Base-by-base conservation (phyloP, 2,329 filamentous ascomycete species). In the Pestalotiopsis sp. region DNA sequence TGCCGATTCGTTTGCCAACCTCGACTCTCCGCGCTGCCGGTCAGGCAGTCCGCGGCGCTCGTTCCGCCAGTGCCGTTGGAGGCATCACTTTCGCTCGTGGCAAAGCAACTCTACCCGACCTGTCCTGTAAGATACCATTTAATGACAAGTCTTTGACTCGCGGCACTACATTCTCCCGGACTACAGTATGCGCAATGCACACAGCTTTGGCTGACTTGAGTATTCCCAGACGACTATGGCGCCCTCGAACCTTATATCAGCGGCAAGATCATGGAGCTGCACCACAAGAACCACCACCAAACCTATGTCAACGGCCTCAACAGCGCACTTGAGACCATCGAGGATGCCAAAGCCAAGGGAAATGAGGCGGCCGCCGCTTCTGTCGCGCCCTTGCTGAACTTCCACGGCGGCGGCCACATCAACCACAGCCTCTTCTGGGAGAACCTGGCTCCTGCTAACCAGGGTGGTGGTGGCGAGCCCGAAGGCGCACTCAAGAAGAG, bases 251-350 rank as follows among this genome's bases (percentile, higher is more conserved):
- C 89, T 65, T 79, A 86, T 72, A 85, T 95, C 83, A 92, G 90
- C 64, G 91, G 91, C 81, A 90, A 93, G 82, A 95, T 95, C 84
- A 94, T 95, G 92, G 91, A 94, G 82, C 86, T 94, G 56, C 92
- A 95, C 85, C 91, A 95, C 87, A 90, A 88, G 81, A 92, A 91
- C 79, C 92, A 95, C 86, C 92, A 95, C 85, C 88, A 93, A 81
- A 93, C 92, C 76, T 95, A 95, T 81, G 92, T 95, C 73, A 94
- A 87, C 80, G 90, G 88, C 77, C 90, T 91, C 84, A 95, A 95
- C 84, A 86, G 87, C 72, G 89, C 91, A 68, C 81, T 87, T 71
- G 90, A 92, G 81, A 89, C 92, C 80, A 84, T 94, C 72, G 84
- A 86, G 70, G 87, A 90, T 61, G 89, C 89, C 52, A 82, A 86